Evolutionary conservation across 2,329 filamentous ascomycete species (phyloP), one percentile per base, ranked within the genome.

Genomic region (Teratosphaeria viscida): DNA sequence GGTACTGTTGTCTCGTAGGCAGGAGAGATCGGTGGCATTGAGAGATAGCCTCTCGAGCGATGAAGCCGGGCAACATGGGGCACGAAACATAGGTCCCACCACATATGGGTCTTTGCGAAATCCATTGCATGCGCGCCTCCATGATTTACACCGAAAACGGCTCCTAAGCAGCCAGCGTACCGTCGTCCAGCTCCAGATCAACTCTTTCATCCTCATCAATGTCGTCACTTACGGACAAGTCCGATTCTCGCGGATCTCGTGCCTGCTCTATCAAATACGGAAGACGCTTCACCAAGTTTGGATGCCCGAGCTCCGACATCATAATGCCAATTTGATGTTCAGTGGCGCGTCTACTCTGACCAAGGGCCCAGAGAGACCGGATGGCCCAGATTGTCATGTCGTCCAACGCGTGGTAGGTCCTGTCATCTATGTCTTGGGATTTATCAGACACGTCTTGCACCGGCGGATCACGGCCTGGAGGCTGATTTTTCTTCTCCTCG

Each of bases 351-450:
- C 37, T 43, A n/a, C 37, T 43, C 37, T 10, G 11, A 43, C 58
- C 58, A 16, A 62, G 19, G 12, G 19, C 12, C 19, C 23, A 43
- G 12, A 68, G 58, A 23, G 60, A 58, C 7, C 60, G 56, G 2
- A 65, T 55, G 16, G 60, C 62, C 67, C 67, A 69, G 5, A 58
- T 52, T 2, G 65, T 61, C 55, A 64, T 62, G 10, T 57, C 61
- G 10, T 54, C 47, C 14, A 61, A 61, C 11, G 57, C 57, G 10
- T 43, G 5, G 11, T 43, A 12, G 37, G 5, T 14, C 1, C 5
- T 14, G 12, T 43, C 37, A 43, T n/a, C 12, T n/a, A 43, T 14
- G 11, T 12, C 16, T 43, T 43, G 5, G 37, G 12, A 11, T 14
- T 43, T 12, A 14, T 43, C 11, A 43, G 4, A 14, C 37, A 14